Evolutionary conservation across 2,329 filamentous ascomycete species (phyloP), one percentile per base, ranked within the genome.

Genomic region (Delphinella strobiligena): DNA sequence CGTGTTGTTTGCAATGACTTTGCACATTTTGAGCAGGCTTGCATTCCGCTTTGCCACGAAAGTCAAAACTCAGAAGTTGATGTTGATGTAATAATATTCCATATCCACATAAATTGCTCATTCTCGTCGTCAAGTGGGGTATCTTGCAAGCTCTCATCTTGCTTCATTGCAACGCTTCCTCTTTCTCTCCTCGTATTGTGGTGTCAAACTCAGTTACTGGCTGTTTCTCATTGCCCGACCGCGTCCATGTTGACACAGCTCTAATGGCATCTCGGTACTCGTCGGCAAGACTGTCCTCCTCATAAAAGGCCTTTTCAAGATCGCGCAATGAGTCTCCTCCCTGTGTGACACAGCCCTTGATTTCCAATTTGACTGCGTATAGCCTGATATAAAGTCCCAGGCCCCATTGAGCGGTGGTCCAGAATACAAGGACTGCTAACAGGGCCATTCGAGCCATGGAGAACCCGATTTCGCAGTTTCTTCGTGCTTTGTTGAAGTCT

Each of bases 371-470:
- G 27, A 46, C 19, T 9, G 44, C 44, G 17, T 43, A 40, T n/a
- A 40, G 17, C 4, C 44, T 30, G 19, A 46, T 31, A 14, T 34
- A 32, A 38, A 46, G 31, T 0, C 41, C 44, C 22, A 42, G 35
- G 5, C 35, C 35, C 44, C 41, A 46, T 14, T 46, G 44, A 12
- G 44, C 86, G 0, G 87, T 88, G 0, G 74, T 72, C 45, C 67
- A 69, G 15, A 67, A 68, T 42, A 62, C 60, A 11, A 46, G 55
- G 4, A 58, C 62, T 7, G 66, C 66, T 14, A 44, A 52, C 7
- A 49, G 45, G 35, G 54, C 58, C 17, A 49, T 31, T 17, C 40
- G 37, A 12, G 41, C 44, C 14, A 43, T 27, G 17, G 40, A 22
- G 7, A 42, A 30, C 14, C 38, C 35, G 8, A 37, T 35, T 27